Base-by-base conservation (phyloP, 768 basidiomycete species). In the Boletales sp. region DNA sequence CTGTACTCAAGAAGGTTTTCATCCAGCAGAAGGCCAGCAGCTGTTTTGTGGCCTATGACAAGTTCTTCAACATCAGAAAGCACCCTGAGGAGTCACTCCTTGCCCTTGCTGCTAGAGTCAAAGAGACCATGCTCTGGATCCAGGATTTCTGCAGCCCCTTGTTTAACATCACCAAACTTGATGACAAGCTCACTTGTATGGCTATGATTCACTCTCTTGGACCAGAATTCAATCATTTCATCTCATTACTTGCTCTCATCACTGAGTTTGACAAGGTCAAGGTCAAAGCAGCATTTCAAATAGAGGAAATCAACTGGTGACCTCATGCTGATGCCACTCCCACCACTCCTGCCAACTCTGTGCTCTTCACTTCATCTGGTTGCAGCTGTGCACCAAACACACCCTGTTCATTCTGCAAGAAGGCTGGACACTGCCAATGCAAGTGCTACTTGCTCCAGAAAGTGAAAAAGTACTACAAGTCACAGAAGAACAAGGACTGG, bases 51-150 rank as follows among this genome's bases (percentile, higher is more conserved):
- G 45, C 55, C 30, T 53, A 43, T 35, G 42, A 56, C 15, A 18
- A 47, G n/a, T 52, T 56, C 21, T 50, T 56, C 43, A 39, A 27
- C 27, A 55, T 52, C 31, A 12, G 40, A 13, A 56, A 56, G 44
- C 9, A 10, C 2, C 27, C 44, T 17, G 40, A 56, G 1, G 45
- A 56, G 47, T 19, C 43, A 14, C 45, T 52, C 4, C 27, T 6
- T 21, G 43, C 40, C 3, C 47, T 55, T 13, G 44, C 41, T 27
- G 52, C 42, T 40, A 11, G 37, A 37, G 50, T 55, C 1, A 21
- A 55, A 12, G 4, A 46, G 3, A 4, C 36, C 18, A 54, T 57
- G 51, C 1, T n/a, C 10, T 18, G 34, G 2, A 57, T 59, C 14
- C 34, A 59, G 21, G 45, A 57, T 0, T 43, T 57, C 1, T 13